Percentiles rank a stretch among this genome's conserved stretches.
phyloP scores from a whole-genome alignment of 2,329 filamentous ascomycete species.

The Fusarium stilboides region DNA sequence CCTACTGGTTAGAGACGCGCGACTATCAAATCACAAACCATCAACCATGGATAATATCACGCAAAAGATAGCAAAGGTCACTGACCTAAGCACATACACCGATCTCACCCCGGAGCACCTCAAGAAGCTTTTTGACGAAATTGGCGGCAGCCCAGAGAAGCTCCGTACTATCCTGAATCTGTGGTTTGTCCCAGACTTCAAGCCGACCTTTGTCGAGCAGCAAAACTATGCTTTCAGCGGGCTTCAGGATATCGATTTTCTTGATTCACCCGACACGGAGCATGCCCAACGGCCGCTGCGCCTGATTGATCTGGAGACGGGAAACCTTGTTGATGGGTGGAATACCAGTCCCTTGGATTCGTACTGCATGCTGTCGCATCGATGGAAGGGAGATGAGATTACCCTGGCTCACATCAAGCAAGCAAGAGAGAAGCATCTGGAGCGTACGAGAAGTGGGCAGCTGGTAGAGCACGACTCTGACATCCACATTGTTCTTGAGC shows the following conservation, averaged over 20 bases:
- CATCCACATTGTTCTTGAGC: slow-evolving; percentile 3
- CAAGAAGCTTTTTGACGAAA: slow-evolving; percentile 5
- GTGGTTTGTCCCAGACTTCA: slow-evolving; percentile 14
- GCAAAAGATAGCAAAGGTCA: slow-evolving; percentile 10
- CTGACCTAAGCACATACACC: slow-evolving; percentile 14
- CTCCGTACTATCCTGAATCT: slow-evolving; percentile 10
- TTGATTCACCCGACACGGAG: not conserved
- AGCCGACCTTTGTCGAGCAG: not conserved
- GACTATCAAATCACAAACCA: not conserved
- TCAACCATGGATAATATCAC: slow-evolving; percentile 2
- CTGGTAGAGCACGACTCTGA: not conserved
- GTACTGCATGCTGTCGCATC: slow-evolving; percentile 13
- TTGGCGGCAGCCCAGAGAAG: slow-evolving; percentile 6
- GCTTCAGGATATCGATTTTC: not conserved
- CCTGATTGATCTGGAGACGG: slow-evolving; percentile 9
- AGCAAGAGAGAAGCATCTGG: not conserved
- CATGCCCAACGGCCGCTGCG: not conserved
- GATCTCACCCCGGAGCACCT: slow-evolving; percentile 8
- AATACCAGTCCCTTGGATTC: not conserved
- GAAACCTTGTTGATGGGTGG: slow-evolving; percentile 8
- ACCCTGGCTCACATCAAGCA: slow-evolving; percentile 2
- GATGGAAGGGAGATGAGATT: slow-evolving; percentile 15
- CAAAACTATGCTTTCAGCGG: not conserved
- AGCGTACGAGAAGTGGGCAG: not conserved
- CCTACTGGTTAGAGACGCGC: not conserved